Evolutionary conservation across 2,329 filamentous ascomycete genomes (phyloP), one percentile per base, ranked within the genome.

Genomic region (Tricladium varicosporioides): DNA sequence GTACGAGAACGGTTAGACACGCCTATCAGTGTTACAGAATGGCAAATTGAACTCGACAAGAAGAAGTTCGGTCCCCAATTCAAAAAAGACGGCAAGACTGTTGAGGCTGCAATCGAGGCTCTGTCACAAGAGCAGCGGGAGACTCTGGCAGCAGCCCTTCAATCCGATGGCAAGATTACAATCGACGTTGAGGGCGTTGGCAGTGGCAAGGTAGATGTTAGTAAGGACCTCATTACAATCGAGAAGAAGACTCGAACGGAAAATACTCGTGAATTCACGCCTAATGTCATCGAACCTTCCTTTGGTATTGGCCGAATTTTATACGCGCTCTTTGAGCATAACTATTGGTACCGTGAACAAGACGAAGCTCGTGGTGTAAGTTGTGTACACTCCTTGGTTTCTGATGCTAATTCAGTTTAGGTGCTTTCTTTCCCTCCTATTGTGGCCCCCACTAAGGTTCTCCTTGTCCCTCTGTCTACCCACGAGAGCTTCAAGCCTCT

Each of bases 261-360:
- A 74, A 88, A 96, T 71, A 84, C 87, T 57, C 84, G 94, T 67
- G 92, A 97, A 73, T 99, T 91, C 77, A 95, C 88, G 0, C 93
- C 93, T 59, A 97, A 97, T 71, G 92, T 96, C 48, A 95, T 97
- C 66, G 94, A 99, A 78, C 94, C 93, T 1, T 97, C 93, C 0
- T 99, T 97, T 69, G 93, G 93, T 79, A 96, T 97, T 69, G 94
- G 93, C 59, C 86, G 93, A 67, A 97, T 97, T 61, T 79, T 97
- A 57, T 97, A 96, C 79, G 87, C 89, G 59, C 78, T 99, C 68
- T 89, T 96, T 71, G 94, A 99, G 78, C 94, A 99, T 76, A 86
- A 84, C 72, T 99, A 92, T 83, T 99, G 94, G 93, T 91, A 87
- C 53, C 89, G 94, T 63, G 80, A 83, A 61, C 10, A 40, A n/a